Evolutionary conservation across 2,329 filamentous ascomycete species (phyloP).

Genomic region (Pseudogymnoascus sp.): DNA sequence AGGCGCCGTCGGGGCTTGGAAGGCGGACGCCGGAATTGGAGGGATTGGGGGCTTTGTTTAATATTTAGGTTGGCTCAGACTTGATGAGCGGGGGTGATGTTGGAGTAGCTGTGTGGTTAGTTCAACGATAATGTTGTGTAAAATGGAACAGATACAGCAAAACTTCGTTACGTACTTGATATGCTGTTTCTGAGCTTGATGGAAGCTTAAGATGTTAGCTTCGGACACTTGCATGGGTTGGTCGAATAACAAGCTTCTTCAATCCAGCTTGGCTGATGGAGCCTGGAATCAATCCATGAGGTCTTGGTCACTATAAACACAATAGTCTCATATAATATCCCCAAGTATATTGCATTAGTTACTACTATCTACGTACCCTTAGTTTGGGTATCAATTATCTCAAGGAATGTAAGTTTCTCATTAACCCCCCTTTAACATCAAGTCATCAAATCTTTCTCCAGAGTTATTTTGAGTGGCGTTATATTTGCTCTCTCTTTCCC

Average conservation of each 20-base stretch:
- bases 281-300: not conserved
- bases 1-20: conserved; percentile 2
- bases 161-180: not conserved
- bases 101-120: not conserved
- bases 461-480: not conserved
- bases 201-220: not conserved
- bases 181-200: not conserved
- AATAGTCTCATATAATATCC: not conserved
- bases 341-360: not conserved
- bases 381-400: not conserved
- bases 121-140: not conserved
- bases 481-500: conserved; percentile 5
- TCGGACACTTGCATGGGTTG: not conserved
- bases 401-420: not conserved
- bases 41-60: conserved; percentile 10
- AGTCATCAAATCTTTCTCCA: not conserved
- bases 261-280: not conserved
- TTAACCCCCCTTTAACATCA: not conserved
- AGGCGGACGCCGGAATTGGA: not conserved
- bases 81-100: not conserved
- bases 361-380: not conserved
- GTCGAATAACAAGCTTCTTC: not conserved
- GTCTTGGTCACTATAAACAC: not conserved
- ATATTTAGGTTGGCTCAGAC: not conserved
- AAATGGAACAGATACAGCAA: not conserved